phyloP scores from a whole-genome alignment of 768 basidiomycete species.

The Rhizopogon salebrosus region DNA sequence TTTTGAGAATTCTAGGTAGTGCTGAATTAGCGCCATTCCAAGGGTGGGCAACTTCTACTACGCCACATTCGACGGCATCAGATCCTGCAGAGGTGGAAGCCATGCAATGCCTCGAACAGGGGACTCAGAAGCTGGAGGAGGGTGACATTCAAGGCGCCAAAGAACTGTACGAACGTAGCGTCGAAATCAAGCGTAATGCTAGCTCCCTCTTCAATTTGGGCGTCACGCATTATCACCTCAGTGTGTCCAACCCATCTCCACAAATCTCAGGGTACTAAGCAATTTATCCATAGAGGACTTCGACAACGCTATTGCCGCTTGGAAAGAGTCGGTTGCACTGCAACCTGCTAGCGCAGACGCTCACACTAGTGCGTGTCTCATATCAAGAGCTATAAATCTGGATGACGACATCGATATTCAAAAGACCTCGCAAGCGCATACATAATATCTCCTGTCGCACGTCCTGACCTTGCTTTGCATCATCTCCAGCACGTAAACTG shows the following conservation, averaged over 20 bases:
- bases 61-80: constrained; percentile 73
- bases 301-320: constrained; percentile 77
- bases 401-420: constrained; percentile 17
- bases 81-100: constrained; percentile 84
- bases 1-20: not conserved
- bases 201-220: constrained; percentile 85
- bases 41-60: constrained; percentile 79
- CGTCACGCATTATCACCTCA: constrained; percentile 86
- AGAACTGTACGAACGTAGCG: constrained; percentile 69
- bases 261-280: constrained; percentile 11
- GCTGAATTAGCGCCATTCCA: not conserved
- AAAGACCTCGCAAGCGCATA: constrained; percentile 87
- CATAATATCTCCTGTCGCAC: constrained; percentile 71
- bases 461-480: constrained; percentile 82
- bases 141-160: constrained; percentile 81
- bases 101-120: constrained; percentile 72
- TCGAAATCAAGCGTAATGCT: constrained; percentile 74
- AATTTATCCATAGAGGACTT: constrained; percentile 62
- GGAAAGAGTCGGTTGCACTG: constrained; percentile 79
- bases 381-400: constrained; percentile 12
- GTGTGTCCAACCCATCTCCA: constrained; percentile 33
- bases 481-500: constrained; percentile 62
- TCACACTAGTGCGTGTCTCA: constrained; percentile 66
- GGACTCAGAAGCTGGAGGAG: constrained; percentile 80
- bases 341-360: constrained; percentile 83